Conservation (phyloP, 257 asterid genomes). For the Nicotiana attenuata region DNA sequence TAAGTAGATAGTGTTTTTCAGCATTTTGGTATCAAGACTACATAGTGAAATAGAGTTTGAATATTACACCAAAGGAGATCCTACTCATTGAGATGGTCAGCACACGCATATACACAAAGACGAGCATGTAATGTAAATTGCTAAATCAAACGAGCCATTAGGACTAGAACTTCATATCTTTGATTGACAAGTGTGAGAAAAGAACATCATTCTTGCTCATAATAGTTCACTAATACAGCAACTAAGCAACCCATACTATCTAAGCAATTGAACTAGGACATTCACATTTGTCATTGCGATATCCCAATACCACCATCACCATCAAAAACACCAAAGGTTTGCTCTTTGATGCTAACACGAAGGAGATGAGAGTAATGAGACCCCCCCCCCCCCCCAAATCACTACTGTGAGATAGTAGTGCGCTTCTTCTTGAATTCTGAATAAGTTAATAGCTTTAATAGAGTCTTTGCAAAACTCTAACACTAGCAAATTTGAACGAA, state of each 20-base stretch:
- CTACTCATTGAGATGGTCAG: slow-evolving; percentile 7
- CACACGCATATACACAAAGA: neutral
- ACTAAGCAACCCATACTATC: neutral
- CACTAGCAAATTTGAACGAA: neutral
- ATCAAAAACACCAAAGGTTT: neutral
- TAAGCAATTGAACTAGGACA: neutral
- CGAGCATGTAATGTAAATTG: neutral
- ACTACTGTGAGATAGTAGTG: neutral
- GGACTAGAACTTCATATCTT: neutral
- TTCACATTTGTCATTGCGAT: neutral
- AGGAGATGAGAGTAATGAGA: neutral
- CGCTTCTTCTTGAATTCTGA: neutral
- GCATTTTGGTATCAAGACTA: neutral
- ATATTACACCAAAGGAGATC: neutral
- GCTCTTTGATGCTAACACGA: neutral
- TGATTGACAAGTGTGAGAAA: neutral
- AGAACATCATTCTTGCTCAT: neutral
- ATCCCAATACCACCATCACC: neutral
- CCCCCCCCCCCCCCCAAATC: neutral
- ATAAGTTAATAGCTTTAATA: neutral
- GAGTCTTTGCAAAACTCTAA: neutral
- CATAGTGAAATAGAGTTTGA: neutral
- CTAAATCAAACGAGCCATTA: neutral
- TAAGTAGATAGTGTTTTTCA: neutral
- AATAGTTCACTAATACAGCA: neutral